Evolutionary conservation across 805 yeast species (phyloP).

Genomic region (Candida coleopterorum): DNA sequence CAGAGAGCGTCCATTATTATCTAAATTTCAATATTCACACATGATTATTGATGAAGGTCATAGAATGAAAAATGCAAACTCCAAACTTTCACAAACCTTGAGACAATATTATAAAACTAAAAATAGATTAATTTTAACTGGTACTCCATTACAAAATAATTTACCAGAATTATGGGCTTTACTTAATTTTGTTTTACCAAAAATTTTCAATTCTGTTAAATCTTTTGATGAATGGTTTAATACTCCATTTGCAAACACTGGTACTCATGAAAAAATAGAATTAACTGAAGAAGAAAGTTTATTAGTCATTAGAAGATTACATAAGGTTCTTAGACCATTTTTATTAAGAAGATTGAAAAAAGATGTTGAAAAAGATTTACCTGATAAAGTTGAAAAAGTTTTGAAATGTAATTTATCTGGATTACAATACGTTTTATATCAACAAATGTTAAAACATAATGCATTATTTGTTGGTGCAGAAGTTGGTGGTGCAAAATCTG

Average conservation of each 20-base stretch:
- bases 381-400: constrained; percentile 79
- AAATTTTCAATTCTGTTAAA: constrained; percentile 79
- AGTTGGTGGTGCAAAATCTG: constrained; percentile 56
- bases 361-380: constrained; percentile 83
- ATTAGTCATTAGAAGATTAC: constrained; percentile 77
- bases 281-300: constrained; percentile 83
- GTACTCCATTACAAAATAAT: constrained; percentile 84
- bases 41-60: constrained; percentile 93
- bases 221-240: constrained; percentile 89
- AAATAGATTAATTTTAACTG: constrained; percentile 75
- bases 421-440: constrained; percentile 63
- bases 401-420: constrained; percentile 75
- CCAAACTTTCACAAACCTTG: constrained; percentile 68
- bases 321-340: constrained; percentile 82
- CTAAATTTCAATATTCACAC: constrained; percentile 72
- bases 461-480: constrained; percentile 62
- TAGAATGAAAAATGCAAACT: constrained; percentile 75
- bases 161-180: constrained; percentile 85
- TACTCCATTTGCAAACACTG: constrained; percentile 83
- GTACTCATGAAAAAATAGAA: constrained; percentile 74
- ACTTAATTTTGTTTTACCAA: constrained; percentile 75
- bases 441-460: constrained; percentile 73
- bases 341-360: constrained; percentile 77
- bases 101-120: constrained; percentile 69
- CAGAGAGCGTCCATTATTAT: constrained; percentile 65